phyloP scores from a whole-genome alignment of 345 rosid genomes.

The Alliaria petiolata region DNA sequence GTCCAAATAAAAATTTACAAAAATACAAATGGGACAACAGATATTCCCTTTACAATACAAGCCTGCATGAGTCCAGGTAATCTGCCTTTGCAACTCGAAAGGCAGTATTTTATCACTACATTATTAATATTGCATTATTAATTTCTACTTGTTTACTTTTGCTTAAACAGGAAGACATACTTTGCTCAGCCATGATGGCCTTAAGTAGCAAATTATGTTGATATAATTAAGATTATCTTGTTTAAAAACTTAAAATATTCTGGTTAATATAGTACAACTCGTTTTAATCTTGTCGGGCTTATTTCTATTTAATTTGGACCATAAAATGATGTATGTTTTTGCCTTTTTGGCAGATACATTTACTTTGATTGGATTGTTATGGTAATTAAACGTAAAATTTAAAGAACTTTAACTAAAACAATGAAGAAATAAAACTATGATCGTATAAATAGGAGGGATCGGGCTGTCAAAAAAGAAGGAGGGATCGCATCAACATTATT shows the following conservation, averaged over 20 bases:
- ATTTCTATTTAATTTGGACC: neutral
- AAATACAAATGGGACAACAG: constrained; percentile 15
- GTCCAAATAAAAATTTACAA: neutral
- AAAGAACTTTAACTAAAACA: too few species aligned
- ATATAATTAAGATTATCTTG: neutral
- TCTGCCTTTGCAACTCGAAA: constrained; percentile 29
- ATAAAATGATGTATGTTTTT: neutral
- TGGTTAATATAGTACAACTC: constrained; percentile 11
- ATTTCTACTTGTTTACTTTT: constrained; percentile 14
- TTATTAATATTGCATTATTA: constrained; percentile 3
- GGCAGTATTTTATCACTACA: neutral
- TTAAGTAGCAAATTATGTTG: constrained; percentile 2
- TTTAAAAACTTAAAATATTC: neutral
- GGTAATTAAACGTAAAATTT: too few species aligned
- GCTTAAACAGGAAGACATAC: constrained; percentile 27
- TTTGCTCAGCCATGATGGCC: constrained; percentile 24
- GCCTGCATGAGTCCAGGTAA: constrained; percentile 27
- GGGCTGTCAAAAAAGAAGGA: too few species aligned
- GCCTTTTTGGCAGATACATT: neutral
- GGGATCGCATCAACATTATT: neutral
- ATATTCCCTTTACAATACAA: constrained; percentile 35
- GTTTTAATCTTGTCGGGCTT: constrained; percentile 21
- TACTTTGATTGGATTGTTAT: neutral
- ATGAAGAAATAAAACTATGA: too few species aligned
- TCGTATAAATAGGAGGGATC: too few species aligned